phyloP scores from a whole-genome alignment of 2,329 filamentous ascomycete species.

The Teratosphaeria nubilosa region DNA sequence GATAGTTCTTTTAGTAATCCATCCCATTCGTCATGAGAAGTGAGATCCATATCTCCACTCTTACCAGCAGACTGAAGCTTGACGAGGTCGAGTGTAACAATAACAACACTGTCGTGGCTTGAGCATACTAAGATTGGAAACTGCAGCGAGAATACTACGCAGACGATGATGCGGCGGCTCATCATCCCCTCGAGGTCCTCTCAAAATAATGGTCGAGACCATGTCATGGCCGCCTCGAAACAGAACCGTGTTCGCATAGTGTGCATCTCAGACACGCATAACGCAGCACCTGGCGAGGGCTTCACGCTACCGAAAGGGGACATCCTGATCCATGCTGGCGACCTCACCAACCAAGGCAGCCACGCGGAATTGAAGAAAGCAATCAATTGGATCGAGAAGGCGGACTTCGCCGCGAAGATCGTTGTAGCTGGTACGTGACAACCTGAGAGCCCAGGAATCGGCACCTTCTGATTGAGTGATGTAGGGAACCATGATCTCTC shows the following conservation, averaged over 20 bases:
- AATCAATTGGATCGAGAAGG: constrained; percentile 56
- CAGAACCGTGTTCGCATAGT: constrained; percentile 52
- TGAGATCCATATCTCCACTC: no score
- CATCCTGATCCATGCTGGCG: constrained; percentile 65
- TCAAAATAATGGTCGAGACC: neutral
- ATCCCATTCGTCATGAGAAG: no score
- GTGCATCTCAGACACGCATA: constrained; percentile 70
- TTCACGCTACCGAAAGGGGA: constrained; percentile 60
- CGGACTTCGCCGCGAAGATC: constrained; percentile 60
- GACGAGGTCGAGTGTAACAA: no score
- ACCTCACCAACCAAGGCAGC: constrained; percentile 64
- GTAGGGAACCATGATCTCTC: constrained; percentile 67
- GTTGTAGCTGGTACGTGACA: constrained; percentile 51
- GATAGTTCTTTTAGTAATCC: no score
- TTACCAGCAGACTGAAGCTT: no score
- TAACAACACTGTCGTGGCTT: no score
- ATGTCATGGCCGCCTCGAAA: neutral
- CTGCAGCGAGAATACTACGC: neutral
- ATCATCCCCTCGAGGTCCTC: no score
- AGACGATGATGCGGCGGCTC: neutral
- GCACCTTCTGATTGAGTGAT: neutral
- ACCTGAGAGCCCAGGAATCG: neutral
- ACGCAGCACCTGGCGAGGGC: constrained; percentile 42
- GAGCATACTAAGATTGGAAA: no score
- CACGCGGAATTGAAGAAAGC: constrained; percentile 48